phyloP scores from a whole-genome alignment of 129 eudicot species.

The Saposhnikovia divaricata region DNA sequence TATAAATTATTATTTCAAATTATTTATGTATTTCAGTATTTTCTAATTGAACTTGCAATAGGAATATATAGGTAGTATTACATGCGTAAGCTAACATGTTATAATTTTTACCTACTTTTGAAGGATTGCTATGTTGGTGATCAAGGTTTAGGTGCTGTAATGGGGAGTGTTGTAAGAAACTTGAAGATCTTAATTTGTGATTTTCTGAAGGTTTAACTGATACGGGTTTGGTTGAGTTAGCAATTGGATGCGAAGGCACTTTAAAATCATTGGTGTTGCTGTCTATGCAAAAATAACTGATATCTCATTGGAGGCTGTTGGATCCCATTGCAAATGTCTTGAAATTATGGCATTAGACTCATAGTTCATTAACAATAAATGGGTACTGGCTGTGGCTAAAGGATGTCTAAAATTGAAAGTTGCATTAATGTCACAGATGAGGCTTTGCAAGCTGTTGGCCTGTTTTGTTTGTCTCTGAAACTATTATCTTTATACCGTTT shows the following conservation, averaged over 20 bases:
- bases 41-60: background rate
- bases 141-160: conserved; percentile 79
- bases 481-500: conserved; percentile 64
- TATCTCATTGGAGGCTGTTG: conserved; percentile 75
- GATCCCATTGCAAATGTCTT: conserved; percentile 66
- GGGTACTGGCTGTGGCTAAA: conserved; percentile 70
- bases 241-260: conserved; percentile 58
- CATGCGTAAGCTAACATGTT: no score
- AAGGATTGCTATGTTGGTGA: conserved; percentile 91
- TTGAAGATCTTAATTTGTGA: conserved; percentile 70
- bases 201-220: conserved; percentile 90
- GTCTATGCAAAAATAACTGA: conserved; percentile 89
- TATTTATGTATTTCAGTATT: background rate
- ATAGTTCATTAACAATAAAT: conserved; percentile 57
- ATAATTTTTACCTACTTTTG: conserved; percentile 8
- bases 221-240: conserved; percentile 60
- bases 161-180: conserved; percentile 63
- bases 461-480: conserved; percentile 55
- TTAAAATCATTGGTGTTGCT: conserved; percentile 83
- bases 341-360: conserved; percentile 67
- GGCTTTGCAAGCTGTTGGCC: conserved; percentile 64
- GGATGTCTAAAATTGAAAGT: conserved; percentile 57
- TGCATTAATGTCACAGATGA: conserved; percentile 75
- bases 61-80: no score
- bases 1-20: no score